Evolutionary conservation across 2,329 filamentous ascomycete genomes (phyloP).

Genomic region (Alternaria viburni): DNA sequence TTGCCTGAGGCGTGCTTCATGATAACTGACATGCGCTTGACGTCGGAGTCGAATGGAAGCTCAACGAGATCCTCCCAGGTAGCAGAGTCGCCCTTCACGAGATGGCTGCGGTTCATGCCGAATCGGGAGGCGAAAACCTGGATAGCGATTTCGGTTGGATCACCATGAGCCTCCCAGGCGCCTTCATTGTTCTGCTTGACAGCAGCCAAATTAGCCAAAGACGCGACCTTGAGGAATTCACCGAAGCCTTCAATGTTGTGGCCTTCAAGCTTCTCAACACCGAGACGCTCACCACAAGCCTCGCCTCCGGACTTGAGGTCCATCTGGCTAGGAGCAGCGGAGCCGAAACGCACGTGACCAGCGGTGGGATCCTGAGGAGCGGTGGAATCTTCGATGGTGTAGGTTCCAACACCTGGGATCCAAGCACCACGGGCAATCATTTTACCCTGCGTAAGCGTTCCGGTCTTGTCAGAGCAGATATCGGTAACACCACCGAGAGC

Average conservation of each 20-base stretch:
- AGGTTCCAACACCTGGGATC: constrained; percentile 47
- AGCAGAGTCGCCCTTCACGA: constrained; percentile 48
- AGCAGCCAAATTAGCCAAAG: constrained; percentile 59
- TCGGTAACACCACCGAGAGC: constrained; percentile 46
- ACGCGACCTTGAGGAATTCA: constrained; percentile 45
- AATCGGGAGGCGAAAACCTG: constrained; percentile 76
- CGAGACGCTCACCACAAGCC: constrained; percentile 16
- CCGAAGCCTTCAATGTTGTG: constrained; percentile 30
- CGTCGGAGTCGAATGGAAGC: constrained; percentile 75
- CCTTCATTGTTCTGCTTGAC: constrained; percentile 55
- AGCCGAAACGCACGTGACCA: constrained; percentile 36
- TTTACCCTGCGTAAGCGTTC: constrained; percentile 47
- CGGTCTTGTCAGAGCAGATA: constrained; percentile 62
- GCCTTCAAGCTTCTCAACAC: constrained; percentile 29
- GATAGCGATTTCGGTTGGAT: constrained; percentile 72
- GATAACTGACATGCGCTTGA: constrained; percentile 80
- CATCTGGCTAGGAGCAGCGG: constrained; percentile 33
- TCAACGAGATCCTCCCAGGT: constrained; percentile 60
- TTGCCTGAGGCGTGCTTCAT: constrained; percentile 54
- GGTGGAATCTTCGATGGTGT: constrained; percentile 44
- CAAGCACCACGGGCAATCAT: constrained; percentile 49
- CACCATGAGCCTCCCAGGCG: constrained; percentile 46
- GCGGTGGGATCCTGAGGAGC: constrained; percentile 44
- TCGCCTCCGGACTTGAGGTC: constrained; percentile 30
- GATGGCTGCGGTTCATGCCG: constrained; percentile 63